Evolutionary conservation across 2,329 filamentous ascomycete species (phyloP), one percentile per base, ranked within the genome.

Genomic region (Teratosphaeria zuluensis): DNA sequence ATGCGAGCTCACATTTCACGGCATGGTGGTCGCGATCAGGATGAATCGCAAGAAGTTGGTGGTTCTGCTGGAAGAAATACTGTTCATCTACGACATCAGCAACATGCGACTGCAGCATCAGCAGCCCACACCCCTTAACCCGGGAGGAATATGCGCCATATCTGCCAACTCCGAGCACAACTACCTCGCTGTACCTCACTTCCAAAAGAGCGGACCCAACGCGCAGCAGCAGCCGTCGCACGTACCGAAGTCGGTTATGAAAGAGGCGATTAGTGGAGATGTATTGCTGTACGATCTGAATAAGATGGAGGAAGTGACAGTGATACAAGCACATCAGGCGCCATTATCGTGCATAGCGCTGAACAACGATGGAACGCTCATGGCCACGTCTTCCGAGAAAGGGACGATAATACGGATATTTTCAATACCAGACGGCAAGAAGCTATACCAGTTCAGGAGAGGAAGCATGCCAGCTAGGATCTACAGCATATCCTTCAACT

Each of bases 401-500:
- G 94, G 94, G 63, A 99, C 94, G 0, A 95, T 99, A 61, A 95
- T 99, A 63, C 86, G 94, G 16, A 91, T 99, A 56, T 99, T 99
- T 74, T 90, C 90, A 0, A 84, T 99, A 1, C 94, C 94, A 2
- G 85, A 86, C 63, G 94, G 90, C 11, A 87, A 92, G 69, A 99
- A 97, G 73, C 81, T 99, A 19, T 97, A 92, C 73, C 92, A 99
- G 72, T 99, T 99, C 76, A 85, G 94, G 60, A 85, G 94, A 63
- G 94, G 94, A 51, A 96, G 92, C 2, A 96, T 96, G 74, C 94
- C 94, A 0, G 92, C 92, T 1, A 88, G 90, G 48, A 99, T 99
- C 66, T 96, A 92, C 76, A 95, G 91, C 82, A 96, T 99, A 91
- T 95, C 92, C 1, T 99, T 99, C 77, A 99, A 99, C 73, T 86